Evolutionary conservation across 2,329 filamentous ascomycete genomes (phyloP), one percentile per base, ranked within the genome.

Genomic region (Cordyceps farinosa): DNA sequence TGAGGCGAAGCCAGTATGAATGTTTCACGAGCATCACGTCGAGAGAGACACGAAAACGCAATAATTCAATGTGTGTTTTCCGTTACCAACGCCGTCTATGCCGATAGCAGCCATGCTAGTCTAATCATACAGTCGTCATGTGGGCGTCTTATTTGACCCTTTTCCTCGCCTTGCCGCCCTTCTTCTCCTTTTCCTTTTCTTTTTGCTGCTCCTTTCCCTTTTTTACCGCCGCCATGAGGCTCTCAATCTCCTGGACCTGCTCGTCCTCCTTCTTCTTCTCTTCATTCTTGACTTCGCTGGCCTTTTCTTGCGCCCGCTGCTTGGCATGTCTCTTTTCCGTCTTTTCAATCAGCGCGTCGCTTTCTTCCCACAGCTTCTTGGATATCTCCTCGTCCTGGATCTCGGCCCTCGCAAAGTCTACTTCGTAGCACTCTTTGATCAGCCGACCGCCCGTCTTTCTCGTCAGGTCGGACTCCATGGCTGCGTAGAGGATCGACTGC

Each of bases 291-390:
- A 70, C 70, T 9, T 72, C 70, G 29, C 68, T 63, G 62, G 63
- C 68, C 64, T 75, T 70, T 63, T 75, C 72, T 48, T 70, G 64
- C 51, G 65, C 67, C 70, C 75, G 72, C 56, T 85, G 77, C 9
- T 77, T 76, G 0, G 92, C 92, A 30, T 88, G 85, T 72, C 89
- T 86, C 78, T 91, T 96, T 76, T 98, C 93, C 15, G 89, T 84
- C 69, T 84, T 84, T 74, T 96, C 89, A 62, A 98, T 88, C 66
- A 96, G 85, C 72, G 86, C 87, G 71, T 97, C 93, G 72, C 90
- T 97, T 64, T 90, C 87, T 72, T 96, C 86, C 94, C 94, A 99
- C 17, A 99, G 79, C 73, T 88, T 86, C 82, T 96, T 92, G 64
- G 92, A 92, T 36, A 90, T 78, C 27, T 84, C 84, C 67, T 96